Evolutionary conservation across 169 alveolate genomes (phyloP), one percentile per base, ranked within the genome.

Genomic region (Plasmodium reichenowi): DNA sequence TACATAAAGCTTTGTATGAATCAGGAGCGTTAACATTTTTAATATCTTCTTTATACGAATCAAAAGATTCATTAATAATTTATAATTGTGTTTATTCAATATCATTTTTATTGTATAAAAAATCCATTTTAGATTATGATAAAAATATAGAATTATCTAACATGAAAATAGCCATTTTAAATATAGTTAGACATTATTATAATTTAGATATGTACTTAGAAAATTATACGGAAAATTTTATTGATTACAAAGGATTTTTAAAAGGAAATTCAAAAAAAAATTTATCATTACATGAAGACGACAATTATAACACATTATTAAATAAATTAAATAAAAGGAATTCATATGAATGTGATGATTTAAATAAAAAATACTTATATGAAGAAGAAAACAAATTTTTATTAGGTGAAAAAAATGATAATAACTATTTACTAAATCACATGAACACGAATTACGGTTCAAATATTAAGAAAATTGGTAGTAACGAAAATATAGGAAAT

Each of bases 1-100:
- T 86, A 86, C 92, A 86, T 67, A 86, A 86, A 56, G 92, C 92
- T 56, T 72, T 86, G 75, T 86, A 86, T 59, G 92, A 86, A 86
- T 86, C 92, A 47, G 92, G 92, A 38, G 92, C 92, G 43, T 64
- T 86, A 47, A 86, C 92, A 64, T 86, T 86, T 86, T 72, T 86
- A 52, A 86, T 86, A 71, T 70, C 92, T 5, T 86, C 92, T 20
- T 64, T 86, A 24, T 86, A 86, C 62, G 92, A 86, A 58, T 86
- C 92, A 12, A 86, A 86, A 67, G 92, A 86, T 50, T 86, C 92
- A 13, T 59, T 86, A 86, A 86, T 86, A 64, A 86, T 86, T 86
- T 86, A 86, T 71, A 86, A 86, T 20, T 86, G 92, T 43, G 71
- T 86, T 47, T 86, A 86, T 71, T 86, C 92, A 24, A 86, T 86